Evolutionary conservation across 2,329 filamentous ascomycete genomes (phyloP), one percentile per base, ranked within the genome.

Genomic region (Cercospora janseana): DNA sequence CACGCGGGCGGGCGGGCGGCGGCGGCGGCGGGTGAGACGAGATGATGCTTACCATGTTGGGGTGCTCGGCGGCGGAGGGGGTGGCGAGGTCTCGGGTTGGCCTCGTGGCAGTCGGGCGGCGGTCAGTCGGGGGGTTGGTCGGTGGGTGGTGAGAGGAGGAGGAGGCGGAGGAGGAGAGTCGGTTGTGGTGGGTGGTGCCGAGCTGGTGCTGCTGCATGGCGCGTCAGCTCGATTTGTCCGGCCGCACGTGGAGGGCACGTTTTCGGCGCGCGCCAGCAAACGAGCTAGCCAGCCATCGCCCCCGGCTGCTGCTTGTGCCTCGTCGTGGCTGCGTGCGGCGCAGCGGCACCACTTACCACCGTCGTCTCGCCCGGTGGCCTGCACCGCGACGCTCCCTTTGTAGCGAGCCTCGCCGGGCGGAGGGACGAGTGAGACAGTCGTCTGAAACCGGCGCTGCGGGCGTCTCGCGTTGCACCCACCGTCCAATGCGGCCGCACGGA

Each of bases 341-440:
- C 15, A 37, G 23, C 23, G 15, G 34, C 34, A 20, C 16, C 34
- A 37, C 13, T 37, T 37, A 20, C 34, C 13, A 15, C 24, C 20
- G 35, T 20, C 35, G 8, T 37, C 16, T 15, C 16, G 15, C 34
- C 16, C 34, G 16, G n/a, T 37, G 15, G 9, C 5, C 18, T 18
- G 28, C 6, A 23, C 32, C 26, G 35, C 34, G 29, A 29, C 23
- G 18, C 8, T 23, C 8, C 3, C 29, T 18, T 32, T 13, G 29
- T 45, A 41, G 5, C 6, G 41, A 21, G 29, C 31, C 23, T 31
- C 38, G 42, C 38, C 26, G 27, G 27, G 34, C 20, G 16, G 46
- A 38, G 38, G 41, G 38, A 29, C 46, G 26, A 43, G 46, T 50
- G 47, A 50, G 47, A 50, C 47, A 50, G 23, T 5, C 16, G 37